phyloP scores from a whole-genome alignment of 2,329 filamentous ascomycete species.

The Chaetomiaceae sp. region DNA sequence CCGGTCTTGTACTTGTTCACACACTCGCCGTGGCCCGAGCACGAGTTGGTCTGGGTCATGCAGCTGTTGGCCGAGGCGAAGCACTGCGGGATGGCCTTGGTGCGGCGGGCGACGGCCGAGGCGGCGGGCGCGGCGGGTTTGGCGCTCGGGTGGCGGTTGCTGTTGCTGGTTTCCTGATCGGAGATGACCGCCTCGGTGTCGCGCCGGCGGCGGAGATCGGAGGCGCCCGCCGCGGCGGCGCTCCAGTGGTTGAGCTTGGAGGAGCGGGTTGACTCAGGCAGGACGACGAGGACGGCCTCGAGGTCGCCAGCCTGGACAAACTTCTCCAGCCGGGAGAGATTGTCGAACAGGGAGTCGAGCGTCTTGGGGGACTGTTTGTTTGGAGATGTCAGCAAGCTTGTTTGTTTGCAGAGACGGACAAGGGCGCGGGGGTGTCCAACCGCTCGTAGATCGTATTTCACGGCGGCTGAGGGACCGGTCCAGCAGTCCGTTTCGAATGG shows the following conservation, averaged over 20 bases:
- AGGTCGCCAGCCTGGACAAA: conserved; percentile 47
- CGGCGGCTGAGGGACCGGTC: conserved; percentile 39
- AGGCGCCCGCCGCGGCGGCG: conserved; percentile 28
- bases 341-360: conserved; percentile 40
- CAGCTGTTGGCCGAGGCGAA: conserved; percentile 68
- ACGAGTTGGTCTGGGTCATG: conserved; percentile 64
- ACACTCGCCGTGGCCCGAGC: conserved; percentile 78
- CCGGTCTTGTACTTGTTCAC: conserved; percentile 58
- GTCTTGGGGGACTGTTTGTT: conserved; percentile 35
- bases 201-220: conserved; percentile 45
- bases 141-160: conserved; percentile 5
- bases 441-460: conserved; percentile 41
- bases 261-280: conserved; percentile 43
- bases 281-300: conserved; percentile 52
- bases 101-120: conserved; percentile 31
- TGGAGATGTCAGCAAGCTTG: conserved; percentile 4
- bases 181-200: conserved; percentile 42
- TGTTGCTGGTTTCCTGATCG: conserved; percentile 22
- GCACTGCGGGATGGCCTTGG: conserved; percentile 60
- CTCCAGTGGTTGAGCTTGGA: conserved; percentile 39
- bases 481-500: conserved; percentile 43
- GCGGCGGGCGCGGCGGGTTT: conserved; percentile 13
- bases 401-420: neutral
- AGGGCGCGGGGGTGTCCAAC: conserved; percentile 28
- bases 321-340: conserved; percentile 41